Conservation (phyloP, 2,329 filamentous ascomycete genomes). For the Rugonectria rugulosa region DNA sequence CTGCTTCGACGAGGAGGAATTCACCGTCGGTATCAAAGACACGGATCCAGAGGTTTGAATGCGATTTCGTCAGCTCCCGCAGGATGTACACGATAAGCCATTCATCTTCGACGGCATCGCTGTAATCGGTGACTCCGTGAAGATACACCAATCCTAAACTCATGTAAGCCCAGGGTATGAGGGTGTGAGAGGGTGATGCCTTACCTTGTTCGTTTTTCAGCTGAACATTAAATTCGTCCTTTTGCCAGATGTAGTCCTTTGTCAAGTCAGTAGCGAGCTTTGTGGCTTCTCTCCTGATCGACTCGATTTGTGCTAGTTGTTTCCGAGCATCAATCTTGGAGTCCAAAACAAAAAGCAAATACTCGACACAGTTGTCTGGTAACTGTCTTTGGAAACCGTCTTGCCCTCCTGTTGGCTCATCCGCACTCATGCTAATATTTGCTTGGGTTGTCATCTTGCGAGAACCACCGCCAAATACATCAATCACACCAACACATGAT, state of each 20-base stretch:
- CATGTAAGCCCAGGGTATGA: slow-evolving; percentile 2
- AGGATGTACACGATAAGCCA: slow-evolving; percentile 95
- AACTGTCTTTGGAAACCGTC: slow-evolving; percentile 47
- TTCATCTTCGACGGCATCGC: slow-evolving; percentile 95
- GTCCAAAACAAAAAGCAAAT: slow-evolving; percentile 78
- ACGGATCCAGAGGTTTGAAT: slow-evolving; percentile 80
- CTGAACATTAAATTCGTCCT: slow-evolving; percentile 79
- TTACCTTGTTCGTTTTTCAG: slow-evolving; percentile 66
- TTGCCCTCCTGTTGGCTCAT: neutral
- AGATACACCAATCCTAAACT: slow-evolving; percentile 65
- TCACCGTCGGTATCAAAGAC: slow-evolving; percentile 91
- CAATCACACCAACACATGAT: neutral
- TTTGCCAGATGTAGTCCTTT: slow-evolving; percentile 95
- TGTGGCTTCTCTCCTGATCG: slow-evolving; percentile 73
- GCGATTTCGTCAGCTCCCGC: slow-evolving; percentile 77
- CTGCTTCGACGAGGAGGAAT: slow-evolving; percentile 93
- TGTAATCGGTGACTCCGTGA: slow-evolving; percentile 82
- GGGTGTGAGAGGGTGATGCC: slow-evolving; percentile 23
- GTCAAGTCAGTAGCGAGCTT: slow-evolving; percentile 70
- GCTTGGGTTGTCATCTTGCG: slow-evolving; percentile 2
- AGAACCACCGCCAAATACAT: neutral
- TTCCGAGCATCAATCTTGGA: slow-evolving; percentile 60
- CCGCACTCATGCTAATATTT: slow-evolving; percentile 1
- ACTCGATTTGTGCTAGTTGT: slow-evolving; percentile 71
- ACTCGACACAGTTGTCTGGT: slow-evolving; percentile 86